Evolutionary conservation across 768 basidiomycete genomes (phyloP).

Genomic region (Termitomyces bulborhizus): DNA sequence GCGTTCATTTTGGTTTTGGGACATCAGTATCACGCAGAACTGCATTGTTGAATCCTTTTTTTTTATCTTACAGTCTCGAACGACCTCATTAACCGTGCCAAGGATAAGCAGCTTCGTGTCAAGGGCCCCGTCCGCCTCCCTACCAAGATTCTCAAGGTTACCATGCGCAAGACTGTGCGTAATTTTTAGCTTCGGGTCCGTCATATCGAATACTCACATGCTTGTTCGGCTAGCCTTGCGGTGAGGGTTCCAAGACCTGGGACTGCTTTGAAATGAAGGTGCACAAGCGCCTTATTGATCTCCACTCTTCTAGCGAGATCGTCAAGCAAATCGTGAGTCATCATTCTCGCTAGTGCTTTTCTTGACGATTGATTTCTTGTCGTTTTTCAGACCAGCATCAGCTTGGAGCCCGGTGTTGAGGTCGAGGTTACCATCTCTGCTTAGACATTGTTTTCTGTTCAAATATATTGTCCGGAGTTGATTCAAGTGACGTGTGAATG

Average conservation of each 20-base stretch:
- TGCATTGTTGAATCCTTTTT: not conserved
- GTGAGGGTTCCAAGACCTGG: conserved; percentile 99
- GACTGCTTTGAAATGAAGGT: conserved; percentile 99
- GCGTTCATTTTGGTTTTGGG: conserved; percentile 15
- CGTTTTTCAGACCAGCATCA: conserved; percentile 81
- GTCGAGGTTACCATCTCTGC: conserved; percentile 96
- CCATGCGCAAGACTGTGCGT: conserved; percentile 96
- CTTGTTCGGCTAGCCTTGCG: conserved; percentile 70
- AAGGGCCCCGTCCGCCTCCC: conserved; percentile 99
- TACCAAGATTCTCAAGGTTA: conserved; percentile 98
- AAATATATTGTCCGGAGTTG: not conserved
- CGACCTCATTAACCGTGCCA: conserved; percentile 97
- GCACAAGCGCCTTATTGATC: conserved; percentile 99
- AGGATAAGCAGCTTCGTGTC: conserved; percentile 99
- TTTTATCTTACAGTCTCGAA: conserved; percentile 60
- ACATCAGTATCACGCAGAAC: not conserved
- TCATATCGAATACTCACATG: not conserved
- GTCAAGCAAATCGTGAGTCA: conserved; percentile 97
- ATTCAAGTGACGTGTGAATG: not conserved
- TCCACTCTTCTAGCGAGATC: conserved; percentile 97
- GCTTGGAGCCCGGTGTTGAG: conserved; percentile 98
- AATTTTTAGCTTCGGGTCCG: not conserved
- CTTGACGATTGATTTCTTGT: not conserved
- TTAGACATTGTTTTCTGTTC: conserved; percentile 23
- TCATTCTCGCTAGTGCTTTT: not conserved